Conservation (phyloP, 257 asterid genomes). For the Solanum appendiculatum region DNA sequence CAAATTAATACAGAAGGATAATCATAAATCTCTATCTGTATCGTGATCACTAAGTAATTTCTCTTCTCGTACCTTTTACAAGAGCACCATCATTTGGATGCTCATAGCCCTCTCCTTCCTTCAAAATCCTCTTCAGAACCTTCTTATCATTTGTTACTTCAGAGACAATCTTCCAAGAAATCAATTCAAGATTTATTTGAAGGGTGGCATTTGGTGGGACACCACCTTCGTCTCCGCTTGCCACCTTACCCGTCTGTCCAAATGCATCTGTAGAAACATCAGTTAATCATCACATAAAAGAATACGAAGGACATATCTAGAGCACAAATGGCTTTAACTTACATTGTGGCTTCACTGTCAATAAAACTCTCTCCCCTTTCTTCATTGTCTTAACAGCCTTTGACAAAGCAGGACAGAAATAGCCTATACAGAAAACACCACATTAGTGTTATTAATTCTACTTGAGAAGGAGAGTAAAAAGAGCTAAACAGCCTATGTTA, state of each 20-base stretch:
- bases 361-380: conserved; percentile 35
- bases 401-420: conserved; percentile 43
- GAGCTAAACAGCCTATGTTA: not conserved
- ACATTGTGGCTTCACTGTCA: conserved; percentile 37
- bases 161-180: conserved; percentile 42
- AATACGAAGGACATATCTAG: not conserved
- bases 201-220: conserved; percentile 42
- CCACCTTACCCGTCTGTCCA: conserved; percentile 35
- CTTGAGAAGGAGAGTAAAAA: not conserved
- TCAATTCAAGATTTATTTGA: conserved; percentile 30
- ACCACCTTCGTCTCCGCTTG: not conserved
- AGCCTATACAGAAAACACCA: conserved; percentile 14
- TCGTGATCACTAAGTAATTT: not conserved
- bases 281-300: not conserved
- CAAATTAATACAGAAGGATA: not conserved
- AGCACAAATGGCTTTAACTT: not conserved
- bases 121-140: conserved; percentile 35
- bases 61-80: conserved; percentile 22
- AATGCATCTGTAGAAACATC: conserved; percentile 33
- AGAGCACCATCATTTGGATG: conserved; percentile 31
- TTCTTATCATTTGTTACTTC: conserved; percentile 34
- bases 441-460: not conserved
- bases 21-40: not conserved
- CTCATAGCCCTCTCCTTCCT: conserved; percentile 55
- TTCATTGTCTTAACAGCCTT: conserved; percentile 51